phyloP scores from a whole-genome alignment of 208 protist species.

The Leishmania mexicana region DNA sequence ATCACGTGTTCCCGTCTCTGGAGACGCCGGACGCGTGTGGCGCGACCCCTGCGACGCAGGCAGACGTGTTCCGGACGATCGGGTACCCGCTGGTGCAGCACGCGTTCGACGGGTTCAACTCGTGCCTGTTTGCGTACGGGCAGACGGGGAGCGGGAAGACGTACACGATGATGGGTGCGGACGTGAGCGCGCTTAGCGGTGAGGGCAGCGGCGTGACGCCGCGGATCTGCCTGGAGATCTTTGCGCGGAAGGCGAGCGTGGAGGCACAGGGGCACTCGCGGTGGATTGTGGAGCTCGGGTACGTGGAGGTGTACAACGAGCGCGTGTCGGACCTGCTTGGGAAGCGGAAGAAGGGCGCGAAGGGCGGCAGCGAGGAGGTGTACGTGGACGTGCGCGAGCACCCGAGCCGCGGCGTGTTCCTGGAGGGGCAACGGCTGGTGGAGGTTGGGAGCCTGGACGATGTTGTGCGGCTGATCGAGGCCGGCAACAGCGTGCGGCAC shows the following conservation, averaged over 20 bases:
- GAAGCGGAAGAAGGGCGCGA: constrained; percentile 92
- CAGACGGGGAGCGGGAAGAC: constrained; percentile 93
- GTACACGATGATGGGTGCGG: constrained; percentile 86
- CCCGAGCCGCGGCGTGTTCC: constrained; percentile 4
- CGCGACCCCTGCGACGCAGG: constrained; percentile 41
- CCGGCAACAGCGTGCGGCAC: constrained; percentile 59
- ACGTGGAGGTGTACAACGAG: constrained; percentile 94
- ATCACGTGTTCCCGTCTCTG: constrained; percentile 70
- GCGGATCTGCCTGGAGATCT: constrained; percentile 83
- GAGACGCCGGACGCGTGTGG: constrained; percentile 36
- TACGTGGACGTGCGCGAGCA: not conserved
- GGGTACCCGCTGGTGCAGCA: constrained; percentile 54
- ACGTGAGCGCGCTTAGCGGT: constrained; percentile 31
- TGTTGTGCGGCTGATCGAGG: constrained; percentile 31
- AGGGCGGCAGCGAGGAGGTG: constrained; percentile 58
- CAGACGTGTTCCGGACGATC: constrained; percentile 60
- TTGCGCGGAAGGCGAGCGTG: constrained; percentile 72
- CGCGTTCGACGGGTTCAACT: constrained; percentile 69
- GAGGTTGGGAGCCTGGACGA: constrained; percentile 74
- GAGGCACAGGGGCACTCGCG: constrained; percentile 43
- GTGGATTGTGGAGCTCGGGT: constrained; percentile 75
- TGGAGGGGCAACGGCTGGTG: constrained; percentile 89
- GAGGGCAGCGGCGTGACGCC: constrained; percentile 76
- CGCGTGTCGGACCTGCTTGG: constrained; percentile 77
- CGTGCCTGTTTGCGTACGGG: constrained; percentile 90